Evolutionary conservation across 441 rosid species (phyloP), one percentile per base, ranked within the genome.

Genomic region (Bruguiera hainesii): DNA sequence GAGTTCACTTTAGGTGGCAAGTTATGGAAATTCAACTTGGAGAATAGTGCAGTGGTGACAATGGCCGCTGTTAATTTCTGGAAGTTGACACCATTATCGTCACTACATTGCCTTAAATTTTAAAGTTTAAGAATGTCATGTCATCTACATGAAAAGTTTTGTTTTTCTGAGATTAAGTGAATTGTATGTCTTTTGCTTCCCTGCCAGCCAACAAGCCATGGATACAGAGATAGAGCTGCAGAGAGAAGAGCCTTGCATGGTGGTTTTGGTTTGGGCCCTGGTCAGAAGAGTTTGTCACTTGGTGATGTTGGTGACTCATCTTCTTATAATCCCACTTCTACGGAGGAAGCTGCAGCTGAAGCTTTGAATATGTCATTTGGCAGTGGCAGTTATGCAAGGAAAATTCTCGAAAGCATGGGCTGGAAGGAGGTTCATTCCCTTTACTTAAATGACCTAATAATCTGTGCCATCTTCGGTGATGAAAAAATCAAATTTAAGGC

Each of bases 191-290:
- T 65, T 39, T 48, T 66, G 70, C 39, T 65, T 64, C 66, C 58
- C 71, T 80, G 61, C 63, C 79, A 85, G 91, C 76, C 71, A 59
- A 64, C 51, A 75, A 72, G 77, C 66, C 78, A 65, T 59, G 72
- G 70, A 63, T 93, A 91, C 65, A 84, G 96, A 74, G 98, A 93
- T 75, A 86, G 97, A 86, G 98, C 97, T 30, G 93, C 91, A 4
- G 98, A 89, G 73, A 86, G 98, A 76, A 88, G 98, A 85, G 78
- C 56, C 72, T 75, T 91, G 85, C 89, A 91, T 75, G 87, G 91
- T 39, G 89, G 97, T 62, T 89, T 80, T 72, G 95, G 98, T 62
- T 73, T 85, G 50, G 98, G 97, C 61, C 98, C 96, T 31, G 96
- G 97, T 56, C 91, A 88, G 78, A 91, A 91, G 79, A 86, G 73